Evolutionary conservation across 345 rosid species (phyloP), one percentile per base, ranked within the genome.

Genomic region (Hibiscus syriacus): DNA sequence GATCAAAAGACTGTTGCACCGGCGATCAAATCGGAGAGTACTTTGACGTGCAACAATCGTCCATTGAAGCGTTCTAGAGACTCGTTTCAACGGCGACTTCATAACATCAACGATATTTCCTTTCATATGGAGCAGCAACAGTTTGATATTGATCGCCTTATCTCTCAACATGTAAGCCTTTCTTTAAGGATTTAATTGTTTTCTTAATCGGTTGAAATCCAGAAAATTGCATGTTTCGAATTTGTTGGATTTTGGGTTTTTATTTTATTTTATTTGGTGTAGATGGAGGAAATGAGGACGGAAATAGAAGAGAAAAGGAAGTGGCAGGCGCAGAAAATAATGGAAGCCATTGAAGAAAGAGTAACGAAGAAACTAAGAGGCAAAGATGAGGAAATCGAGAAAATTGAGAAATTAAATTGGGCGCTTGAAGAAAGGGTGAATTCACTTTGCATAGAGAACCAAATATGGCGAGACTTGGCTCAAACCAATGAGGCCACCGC

Each of bases 391-490:
- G 93, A 92, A 41, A 79, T 86, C 16, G 86, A 83, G 2, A 76
- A 86, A 61, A 83, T 92, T 12, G 83, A 82, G 19, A 83, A 86
- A 43, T 20, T 89, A n/a, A 92, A 89, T 71, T 77, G 80, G 84
- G 92, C 87, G 6, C 81, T 92, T 2, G 91, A 89, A 73, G 93
- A 92, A 70, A 71, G 76, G 3, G 79, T 87, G 3, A 89, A 81
- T 67, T 78, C 92, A 4, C 74, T 89, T 27, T 79, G 82, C 53
- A 49, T 83, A 1, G 97, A 92, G 82, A 92, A 87, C 30, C 96
- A 92, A 76, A 80, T 92, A 32, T 92, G 97, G 96, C 71, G 87
- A 64, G 93, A 89, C 38, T 73, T 89, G 55, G 97, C 97, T 19
- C 97, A 84, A 70, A 75, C 77, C 38, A 92, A 86, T 72, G 90